These are phyloP conservation scores for Calocybe indica DNA, from an alignment of 768 basidiomycete species.

Conservation along the genomic window DNA sequence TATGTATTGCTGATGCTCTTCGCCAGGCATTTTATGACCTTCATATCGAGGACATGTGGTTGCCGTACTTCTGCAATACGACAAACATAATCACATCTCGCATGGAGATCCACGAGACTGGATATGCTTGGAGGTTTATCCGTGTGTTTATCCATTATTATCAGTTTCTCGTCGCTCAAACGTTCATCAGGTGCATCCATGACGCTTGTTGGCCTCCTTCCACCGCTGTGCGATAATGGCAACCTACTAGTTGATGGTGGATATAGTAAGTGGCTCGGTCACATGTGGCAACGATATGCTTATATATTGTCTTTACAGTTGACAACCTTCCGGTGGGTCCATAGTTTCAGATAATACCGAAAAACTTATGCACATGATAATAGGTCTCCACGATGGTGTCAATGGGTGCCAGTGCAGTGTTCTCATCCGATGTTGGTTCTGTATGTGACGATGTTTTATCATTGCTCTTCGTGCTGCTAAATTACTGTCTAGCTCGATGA, in stretches of 20 bases:
- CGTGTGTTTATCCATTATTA: slow-evolving; percentile 36
- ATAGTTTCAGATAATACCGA: not conserved
- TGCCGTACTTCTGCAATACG: slow-evolving; percentile 97
- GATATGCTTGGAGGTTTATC: slow-evolving; percentile 97
- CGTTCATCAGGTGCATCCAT: slow-evolving; percentile 76
- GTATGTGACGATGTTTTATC: slow-evolving; percentile 35
- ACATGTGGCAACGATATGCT: not conserved
- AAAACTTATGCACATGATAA: slow-evolving; percentile 4
- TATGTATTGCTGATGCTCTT: not conserved
- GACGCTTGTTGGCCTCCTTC: slow-evolving; percentile 92
- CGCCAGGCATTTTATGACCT: slow-evolving; percentile 83
- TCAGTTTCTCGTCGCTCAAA: not conserved
- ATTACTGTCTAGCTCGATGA: slow-evolving; percentile 66
- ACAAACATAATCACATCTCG: slow-evolving; percentile 94
- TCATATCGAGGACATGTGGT: slow-evolving; percentile 97
- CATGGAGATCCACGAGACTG: slow-evolving; percentile 97
- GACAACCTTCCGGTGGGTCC: slow-evolving; percentile 78
- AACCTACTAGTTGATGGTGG: slow-evolving; percentile 88
- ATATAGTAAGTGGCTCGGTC: slow-evolving; percentile 51
- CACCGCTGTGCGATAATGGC: slow-evolving; percentile 92
- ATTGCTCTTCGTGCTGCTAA: not conserved
- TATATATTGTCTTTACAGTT: slow-evolving; percentile 37
- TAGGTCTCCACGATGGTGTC: slow-evolving; percentile 89
- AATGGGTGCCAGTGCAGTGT: slow-evolving; percentile 84
- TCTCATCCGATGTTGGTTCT: slow-evolving; percentile 90